Evolutionary conservation across 176 grass and related monocot genomes (phyloP).

Genomic region (Thalia dealbata): DNA sequence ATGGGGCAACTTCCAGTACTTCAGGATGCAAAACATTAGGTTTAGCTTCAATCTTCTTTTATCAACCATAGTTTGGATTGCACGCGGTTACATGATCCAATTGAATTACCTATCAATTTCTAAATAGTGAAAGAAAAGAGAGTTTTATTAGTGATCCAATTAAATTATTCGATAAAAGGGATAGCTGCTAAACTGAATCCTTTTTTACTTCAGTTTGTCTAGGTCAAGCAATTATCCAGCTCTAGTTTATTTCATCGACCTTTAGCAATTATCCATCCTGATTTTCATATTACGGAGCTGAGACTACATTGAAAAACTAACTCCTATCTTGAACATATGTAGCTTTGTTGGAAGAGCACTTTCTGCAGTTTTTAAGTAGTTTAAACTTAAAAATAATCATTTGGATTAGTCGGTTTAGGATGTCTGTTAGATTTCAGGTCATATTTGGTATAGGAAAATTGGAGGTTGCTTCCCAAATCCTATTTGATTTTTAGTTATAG

Average conservation of each 20-base stretch:
- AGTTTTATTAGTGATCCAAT: too few relatives aligned
- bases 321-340: not conserved
- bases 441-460: too few relatives aligned
- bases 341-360: not conserved
- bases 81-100: not conserved
- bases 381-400: not conserved
- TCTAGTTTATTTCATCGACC: not conserved
- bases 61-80: not conserved
- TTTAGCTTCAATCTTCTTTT: constrained; percentile 23
- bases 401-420: not conserved
- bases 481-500: too few relatives aligned
- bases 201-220: too few relatives aligned
- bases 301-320: not conserved
- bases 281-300: not conserved
- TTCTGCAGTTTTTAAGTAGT: not conserved
- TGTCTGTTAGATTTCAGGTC: too few relatives aligned
- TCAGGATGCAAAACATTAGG: constrained; percentile 92
- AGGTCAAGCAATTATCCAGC: not conserved
- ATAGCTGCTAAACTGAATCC: too few relatives aligned
- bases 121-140: too few relatives aligned
- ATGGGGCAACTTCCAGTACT: constrained; percentile 98
- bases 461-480: too few relatives aligned
- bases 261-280: not conserved
- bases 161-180: too few relatives aligned
- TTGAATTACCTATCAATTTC: too few relatives aligned